Base-by-base conservation (phyloP, 2,329 filamentous ascomycete species). In the Teratosphaeria epicoccoides region DNA sequence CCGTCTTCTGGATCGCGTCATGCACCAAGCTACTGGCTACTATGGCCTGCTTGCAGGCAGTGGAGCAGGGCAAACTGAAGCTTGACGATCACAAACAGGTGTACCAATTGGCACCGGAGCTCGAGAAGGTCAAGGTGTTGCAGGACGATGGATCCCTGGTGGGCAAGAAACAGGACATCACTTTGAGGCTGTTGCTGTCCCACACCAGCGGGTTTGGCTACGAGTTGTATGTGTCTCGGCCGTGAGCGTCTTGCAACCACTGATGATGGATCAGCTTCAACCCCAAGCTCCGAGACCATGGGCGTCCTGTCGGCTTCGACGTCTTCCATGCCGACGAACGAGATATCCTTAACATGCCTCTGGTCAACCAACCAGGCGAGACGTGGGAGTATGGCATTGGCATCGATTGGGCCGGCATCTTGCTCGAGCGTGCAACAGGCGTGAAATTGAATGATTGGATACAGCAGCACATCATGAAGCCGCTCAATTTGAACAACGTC, bases 331-430 rank as follows among this genome's bases (percentile, higher is more conserved):
- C 77, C 0, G 70, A 77, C 5, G 60, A 74, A 14, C 70, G 72
- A 26, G 80, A 80, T 23, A 68, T 83, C 43, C 59, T 74, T 29
- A 62, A 67, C 11, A 63, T 67, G 52, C 78, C 82, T 0, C 64
- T 87, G 14, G 63, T 84, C 1, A 80, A 82, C 56, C 80, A 86
- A 56, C 83, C 83, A 0, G 82, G 82, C 0, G 73, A 76, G 23
- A 70, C 70, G 2, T 86, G 80, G 78, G 73, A 79, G 52, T 85
- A 85, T 44, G 54, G 63, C 54, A 68, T 70, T 50, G 71, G 69
- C 55, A 69, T 75, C 49, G 74, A 77, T 61, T 76, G 73, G 73
- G 73, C 73, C 1, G 75, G 75, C 37, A 68, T 75, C 24, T 62
- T 72, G 11, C 64, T 76, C 28, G 72, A 77, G 55, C 69, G 71